These are phyloP conservation scores for Bacterosira constricta DNA, from an alignment of 108 stramenopile genomes.

Conservation along the genomic window DNA sequence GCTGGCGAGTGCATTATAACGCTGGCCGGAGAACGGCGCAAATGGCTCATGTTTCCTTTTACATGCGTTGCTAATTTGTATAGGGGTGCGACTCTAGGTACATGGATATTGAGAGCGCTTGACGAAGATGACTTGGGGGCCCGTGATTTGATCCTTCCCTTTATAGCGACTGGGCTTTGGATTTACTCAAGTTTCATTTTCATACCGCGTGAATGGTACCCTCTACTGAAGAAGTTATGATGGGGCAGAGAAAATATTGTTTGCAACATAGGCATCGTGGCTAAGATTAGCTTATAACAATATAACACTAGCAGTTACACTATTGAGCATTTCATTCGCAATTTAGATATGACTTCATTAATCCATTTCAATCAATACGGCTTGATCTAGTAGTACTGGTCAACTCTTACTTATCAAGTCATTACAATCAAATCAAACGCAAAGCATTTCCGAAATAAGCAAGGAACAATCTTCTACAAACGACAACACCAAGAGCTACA, in stretches of 20 bases:
- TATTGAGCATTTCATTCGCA: no score
- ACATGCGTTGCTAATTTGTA: slow-evolving; percentile 37
- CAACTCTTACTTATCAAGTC: no score
- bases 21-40: slow-evolving; percentile 20
- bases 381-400: no score
- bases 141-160: slow-evolving; percentile 32
- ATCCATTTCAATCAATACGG: no score
- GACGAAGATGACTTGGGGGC: slow-evolving; percentile 2
- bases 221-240: slow-evolving; percentile 15
- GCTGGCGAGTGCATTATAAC: slow-evolving; percentile 31
- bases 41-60: slow-evolving; percentile 37
- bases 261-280: no score
- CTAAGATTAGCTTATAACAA: no score
- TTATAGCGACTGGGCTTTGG: slow-evolving; percentile 31
- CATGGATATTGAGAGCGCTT: slow-evolving; percentile 31
- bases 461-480: slow-evolving; percentile 21
- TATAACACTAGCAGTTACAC: no score
- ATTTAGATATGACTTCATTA: no score
- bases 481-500: slow-evolving; percentile 12
- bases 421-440: slow-evolving; percentile 19
- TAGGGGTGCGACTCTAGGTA: slow-evolving; percentile 13
- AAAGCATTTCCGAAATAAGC: slow-evolving; percentile 29
- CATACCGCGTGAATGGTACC: slow-evolving; percentile 37
- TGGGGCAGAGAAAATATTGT: not conserved
- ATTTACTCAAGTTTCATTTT: slow-evolving; percentile 41